Evolutionary conservation across 768 basidiomycete species (phyloP).

Genomic region (Hirschioporus abietinus): DNA sequence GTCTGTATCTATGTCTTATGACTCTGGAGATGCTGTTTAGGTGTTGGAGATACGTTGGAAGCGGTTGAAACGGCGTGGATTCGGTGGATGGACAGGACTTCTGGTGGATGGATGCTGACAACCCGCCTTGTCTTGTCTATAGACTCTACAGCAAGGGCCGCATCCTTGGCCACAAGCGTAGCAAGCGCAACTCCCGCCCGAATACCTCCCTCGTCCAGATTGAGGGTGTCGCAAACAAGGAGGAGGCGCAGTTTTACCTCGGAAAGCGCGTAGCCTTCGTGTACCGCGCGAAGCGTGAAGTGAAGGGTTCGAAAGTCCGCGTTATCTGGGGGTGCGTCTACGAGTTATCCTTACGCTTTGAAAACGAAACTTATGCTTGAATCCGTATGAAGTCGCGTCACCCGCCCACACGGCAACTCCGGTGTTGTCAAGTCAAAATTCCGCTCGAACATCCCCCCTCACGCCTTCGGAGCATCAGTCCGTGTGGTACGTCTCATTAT

Average conservation of each 20-base stretch:
- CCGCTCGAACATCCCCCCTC: constrained; percentile 89
- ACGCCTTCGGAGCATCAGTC: constrained; percentile 88
- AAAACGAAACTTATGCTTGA: background rate
- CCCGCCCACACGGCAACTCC: constrained; percentile 88
- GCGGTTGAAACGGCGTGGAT: constrained; percentile 19
- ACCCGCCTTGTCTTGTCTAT: constrained; percentile 12
- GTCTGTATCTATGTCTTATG: constrained; percentile 38
- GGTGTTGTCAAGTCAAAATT: constrained; percentile 98
- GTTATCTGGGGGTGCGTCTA: constrained; percentile 95
- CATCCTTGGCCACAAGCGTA: constrained; percentile 96
- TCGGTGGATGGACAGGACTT: constrained; percentile 41
- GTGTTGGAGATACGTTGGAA: constrained; percentile 17
- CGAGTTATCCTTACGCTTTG: background rate
- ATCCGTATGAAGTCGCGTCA: constrained; percentile 60
- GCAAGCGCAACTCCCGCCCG: constrained; percentile 92
- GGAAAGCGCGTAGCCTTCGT: constrained; percentile 99
- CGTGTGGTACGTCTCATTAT: constrained; percentile 71
- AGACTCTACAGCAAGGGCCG: constrained; percentile 97
- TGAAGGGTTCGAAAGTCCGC: constrained; percentile 91
- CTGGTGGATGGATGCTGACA: constrained; percentile 24
- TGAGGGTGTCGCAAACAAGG: constrained; percentile 89
- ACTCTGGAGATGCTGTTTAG: constrained; percentile 7
- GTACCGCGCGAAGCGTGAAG: constrained; percentile 93
- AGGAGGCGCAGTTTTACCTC: constrained; percentile 96
- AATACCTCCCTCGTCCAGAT: constrained; percentile 97